Conservation (phyloP, 805 yeast species). For the Hanseniaspora opuntiae region DNA sequence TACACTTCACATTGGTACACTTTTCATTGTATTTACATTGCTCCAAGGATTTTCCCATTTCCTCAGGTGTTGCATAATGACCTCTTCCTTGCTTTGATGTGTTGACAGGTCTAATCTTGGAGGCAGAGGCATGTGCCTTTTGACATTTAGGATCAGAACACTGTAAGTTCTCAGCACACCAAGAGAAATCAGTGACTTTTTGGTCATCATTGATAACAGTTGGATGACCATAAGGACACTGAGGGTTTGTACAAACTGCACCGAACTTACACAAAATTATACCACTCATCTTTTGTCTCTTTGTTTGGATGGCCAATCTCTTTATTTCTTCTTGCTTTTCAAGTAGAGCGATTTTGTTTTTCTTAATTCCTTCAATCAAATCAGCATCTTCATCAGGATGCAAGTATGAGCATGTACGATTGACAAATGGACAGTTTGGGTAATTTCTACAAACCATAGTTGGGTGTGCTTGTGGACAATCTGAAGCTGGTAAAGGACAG, state of each 20-base stretch:
- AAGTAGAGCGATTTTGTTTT: constrained; percentile 39
- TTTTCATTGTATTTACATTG: constrained; percentile 68
- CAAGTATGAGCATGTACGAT: constrained; percentile 69
- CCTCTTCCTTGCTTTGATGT: constrained; percentile 18
- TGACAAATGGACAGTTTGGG: constrained; percentile 65
- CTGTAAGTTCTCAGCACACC: constrained; percentile 62
- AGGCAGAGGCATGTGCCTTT: constrained; percentile 75
- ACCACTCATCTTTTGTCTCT: constrained; percentile 32
- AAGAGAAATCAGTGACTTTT: constrained; percentile 49
- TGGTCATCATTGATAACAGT: constrained; percentile 72
- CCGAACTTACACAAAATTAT: constrained; percentile 66
- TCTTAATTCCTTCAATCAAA: constrained; percentile 53
- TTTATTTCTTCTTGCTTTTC: constrained; percentile 30
- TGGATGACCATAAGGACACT: constrained; percentile 85
- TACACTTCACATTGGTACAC: constrained; percentile 69
- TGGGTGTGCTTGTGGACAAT: constrained; percentile 71
- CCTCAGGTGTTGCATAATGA: constrained; percentile 13
- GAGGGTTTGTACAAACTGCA: constrained; percentile 55
- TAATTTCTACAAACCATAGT: constrained; percentile 57
- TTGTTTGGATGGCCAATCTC: constrained; percentile 24
- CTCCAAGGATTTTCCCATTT: constrained; percentile 45
- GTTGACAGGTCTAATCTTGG: constrained; percentile 29
- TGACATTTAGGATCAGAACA: constrained; percentile 52
- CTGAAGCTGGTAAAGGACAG: constrained; percentile 41
- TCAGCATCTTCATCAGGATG: constrained; percentile 79